Base-by-base conservation (phyloP, 768 basidiomycete genomes). In the Serendipita vermifera region DNA sequence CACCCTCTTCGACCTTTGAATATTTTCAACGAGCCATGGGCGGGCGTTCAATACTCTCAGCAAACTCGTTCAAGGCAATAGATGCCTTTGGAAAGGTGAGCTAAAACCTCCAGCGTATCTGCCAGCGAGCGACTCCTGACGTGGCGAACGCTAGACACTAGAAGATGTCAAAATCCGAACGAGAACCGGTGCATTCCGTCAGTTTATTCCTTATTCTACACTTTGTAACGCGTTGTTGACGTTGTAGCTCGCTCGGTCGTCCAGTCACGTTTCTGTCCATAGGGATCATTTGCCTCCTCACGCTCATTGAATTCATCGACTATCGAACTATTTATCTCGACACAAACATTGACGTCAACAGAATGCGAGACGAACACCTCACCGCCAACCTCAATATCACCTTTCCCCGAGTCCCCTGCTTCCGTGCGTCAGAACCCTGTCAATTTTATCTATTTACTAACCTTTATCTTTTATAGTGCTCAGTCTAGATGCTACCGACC, bases 131-230 rank as follows among this genome's bases (percentile, higher is more conserved):
- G 48, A 20, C 22, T 35, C 3, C 29, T 3, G 57, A 9, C n/a
- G 33, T 33, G 17, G 54, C 33, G n/a, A 27, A 11, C 40, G 41
- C 31, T 64, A 99, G 94, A 99, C 96, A 33, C 88, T 89, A 68
- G 96, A 98, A 67, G 96, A 99, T 75, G 96, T 99, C 60, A 98
- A 98, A 73, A 89, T 99, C 72, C 92, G 91, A 77, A 98, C 96
- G 33, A 81, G 92, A 57, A 90, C 87, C 38, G 93, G 88, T 62
- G 94, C 88, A 62, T 74, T 92, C 63, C 75, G 92, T 94, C 62
- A 69, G 87, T 73, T 13, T 22, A 24, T 24, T 32, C 11, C 33
- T 46, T 33, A 32, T 38, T 48, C 39, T 32, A 32, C 15, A 13
- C 17, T 24, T 17, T 3, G 5, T 22, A 9, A 15, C 36, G 51